Evolutionary conservation across 345 rosid genomes (phyloP), one percentile per base, ranked within the genome.

Genomic region (Acer campestre): DNA sequence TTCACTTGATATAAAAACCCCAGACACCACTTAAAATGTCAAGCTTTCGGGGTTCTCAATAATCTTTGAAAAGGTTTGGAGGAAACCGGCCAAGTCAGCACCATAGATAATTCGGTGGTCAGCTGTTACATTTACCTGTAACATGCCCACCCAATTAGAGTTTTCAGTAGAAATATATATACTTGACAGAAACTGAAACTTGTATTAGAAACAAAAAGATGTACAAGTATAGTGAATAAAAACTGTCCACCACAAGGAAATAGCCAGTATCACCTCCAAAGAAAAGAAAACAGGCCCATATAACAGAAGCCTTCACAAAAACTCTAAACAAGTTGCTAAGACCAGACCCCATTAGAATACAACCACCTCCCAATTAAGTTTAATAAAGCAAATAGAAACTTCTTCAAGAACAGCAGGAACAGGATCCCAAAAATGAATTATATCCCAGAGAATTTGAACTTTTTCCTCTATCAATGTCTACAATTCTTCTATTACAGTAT

Each of bases 121-220:
- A 12, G 98, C 97, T 22, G 99, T 93, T 75, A 93, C 98, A 80
- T 96, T 96, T 85, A 93, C 97, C 98, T 96, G 93, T 76, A 20
- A 65, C 61, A 70, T 29, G 63, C 44, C 68, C 56, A 77, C 68
- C 48, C 69, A 81, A 42, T 64, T 66, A 53, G 42, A n/a, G 64
- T 75, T 48, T 75, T 48, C 44, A 18, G 25, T 23, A n/a, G 29
- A 77, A 68, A 20, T 70, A 38, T 49, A 61, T 49, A 35, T 20
- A 22, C 17, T 9, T 46, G 10, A 16, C 25, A 25, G 44, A 22
- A 59, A 59, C 10, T 6, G 22, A n/a, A 10, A 59, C 27, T 20
- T n/a, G 27, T 7, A 20, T 59, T 59, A 59, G 27, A 59, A 59
- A 59, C 12, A 9, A 22, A 59, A 59, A 2, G 27, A 59, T 59